Conservation (phyloP, 805 yeast genomes). For the Maudiozyma barnettii region DNA sequence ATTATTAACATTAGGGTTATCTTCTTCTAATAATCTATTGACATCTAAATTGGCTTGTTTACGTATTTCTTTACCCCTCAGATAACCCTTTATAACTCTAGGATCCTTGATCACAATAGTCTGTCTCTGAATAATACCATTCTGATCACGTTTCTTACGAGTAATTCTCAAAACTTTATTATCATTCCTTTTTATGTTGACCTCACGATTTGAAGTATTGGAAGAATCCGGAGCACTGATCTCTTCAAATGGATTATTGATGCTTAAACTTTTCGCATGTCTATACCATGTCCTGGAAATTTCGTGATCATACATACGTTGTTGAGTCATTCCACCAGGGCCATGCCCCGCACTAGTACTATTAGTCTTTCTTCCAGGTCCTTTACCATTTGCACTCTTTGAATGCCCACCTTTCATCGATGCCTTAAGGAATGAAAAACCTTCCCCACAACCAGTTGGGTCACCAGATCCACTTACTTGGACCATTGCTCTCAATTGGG, state of each 20-base stretch:
- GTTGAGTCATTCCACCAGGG: constrained; percentile 76
- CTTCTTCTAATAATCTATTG: constrained; percentile 26
- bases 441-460: constrained; percentile 85
- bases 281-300: constrained; percentile 82
- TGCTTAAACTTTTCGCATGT: constrained; percentile 54
- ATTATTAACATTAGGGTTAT: constrained; percentile 40
- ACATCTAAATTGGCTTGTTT: constrained; percentile 65
- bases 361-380: background rate
- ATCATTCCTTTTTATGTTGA: constrained; percentile 21
- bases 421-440: constrained; percentile 77
- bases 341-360: constrained; percentile 46
- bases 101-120: constrained; percentile 77
- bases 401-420: constrained; percentile 92
- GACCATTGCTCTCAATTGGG: constrained; percentile 94
- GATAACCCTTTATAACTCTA: constrained; percentile 74
- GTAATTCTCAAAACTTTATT: constrained; percentile 52
- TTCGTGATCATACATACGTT: constrained; percentile 85
- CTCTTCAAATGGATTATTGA: constrained; percentile 31
- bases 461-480: constrained; percentile 93
- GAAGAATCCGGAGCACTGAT: constrained; percentile 30
- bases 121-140: constrained; percentile 76
- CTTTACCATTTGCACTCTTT: constrained; percentile 7
- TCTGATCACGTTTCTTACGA: constrained; percentile 70
- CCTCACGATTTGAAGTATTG: constrained; percentile 27
- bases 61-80: constrained; percentile 53